Conservation (phyloP, 257 asterid species). For the Hygrophila difformis region DNA sequence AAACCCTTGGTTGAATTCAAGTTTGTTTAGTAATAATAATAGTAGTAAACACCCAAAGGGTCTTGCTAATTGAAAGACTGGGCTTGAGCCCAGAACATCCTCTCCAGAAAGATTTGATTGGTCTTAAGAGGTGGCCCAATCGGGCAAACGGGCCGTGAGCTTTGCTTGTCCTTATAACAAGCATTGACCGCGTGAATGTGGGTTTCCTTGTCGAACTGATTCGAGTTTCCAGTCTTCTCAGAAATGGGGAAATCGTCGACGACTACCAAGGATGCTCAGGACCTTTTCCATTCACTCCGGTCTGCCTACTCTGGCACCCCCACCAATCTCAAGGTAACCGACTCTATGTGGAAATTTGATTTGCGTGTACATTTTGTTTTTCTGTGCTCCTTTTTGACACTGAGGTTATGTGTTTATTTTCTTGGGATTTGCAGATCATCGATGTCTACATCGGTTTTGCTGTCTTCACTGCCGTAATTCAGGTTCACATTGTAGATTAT, state of each 20-base stretch:
- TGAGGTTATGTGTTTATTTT: neutral
- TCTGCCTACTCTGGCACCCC: constrained; percentile 62
- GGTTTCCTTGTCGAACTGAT: no score
- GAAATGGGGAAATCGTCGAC: constrained; percentile 49
- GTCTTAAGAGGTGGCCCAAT: no score
- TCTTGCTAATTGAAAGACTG: no score
- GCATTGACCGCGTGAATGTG: no score
- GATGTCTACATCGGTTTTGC: constrained; percentile 51
- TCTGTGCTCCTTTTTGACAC: neutral
- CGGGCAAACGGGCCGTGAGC: no score
- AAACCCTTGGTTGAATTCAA: no score
- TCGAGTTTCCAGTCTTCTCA: no score
- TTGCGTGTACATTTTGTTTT: neutral
- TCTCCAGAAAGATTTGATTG: no score
- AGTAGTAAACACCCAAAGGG: no score
- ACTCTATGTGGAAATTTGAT: neutral
- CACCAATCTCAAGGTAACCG: constrained; percentile 60
- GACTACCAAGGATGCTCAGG: constrained; percentile 49
- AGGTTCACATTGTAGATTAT: constrained; percentile 19
- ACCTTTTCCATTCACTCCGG: constrained; percentile 47
- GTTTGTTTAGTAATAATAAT: no score
- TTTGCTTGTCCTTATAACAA: no score
- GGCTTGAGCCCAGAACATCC: no score
- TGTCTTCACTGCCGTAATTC: constrained; percentile 40
- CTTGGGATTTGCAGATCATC: constrained; percentile 43